Percentiles rank a stretch among this genome's conserved stretches.
Evolutionary conservation across 257 asterid species (phyloP).

Genomic region (Solanum pinnatisectum): DNA sequence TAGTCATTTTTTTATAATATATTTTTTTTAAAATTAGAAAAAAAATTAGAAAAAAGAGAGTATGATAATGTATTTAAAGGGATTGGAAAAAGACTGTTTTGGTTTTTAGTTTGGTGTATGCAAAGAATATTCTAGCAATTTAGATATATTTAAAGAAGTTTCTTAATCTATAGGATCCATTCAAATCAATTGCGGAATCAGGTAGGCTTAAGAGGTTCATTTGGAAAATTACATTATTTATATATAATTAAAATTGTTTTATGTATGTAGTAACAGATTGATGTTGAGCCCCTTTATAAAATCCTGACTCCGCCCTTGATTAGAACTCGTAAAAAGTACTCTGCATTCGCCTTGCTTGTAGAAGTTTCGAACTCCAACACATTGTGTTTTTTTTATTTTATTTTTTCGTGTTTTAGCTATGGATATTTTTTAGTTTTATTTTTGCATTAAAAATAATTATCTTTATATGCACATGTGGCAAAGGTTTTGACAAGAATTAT

Average conservation of each 20-base stretch:
- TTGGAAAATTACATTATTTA: background rate
- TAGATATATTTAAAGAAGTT: no score
- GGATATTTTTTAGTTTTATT: background rate
- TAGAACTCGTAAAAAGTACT: background rate
- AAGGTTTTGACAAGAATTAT: background rate
- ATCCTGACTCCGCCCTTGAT: no score
- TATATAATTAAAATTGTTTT: background rate
- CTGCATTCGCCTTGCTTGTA: background rate
- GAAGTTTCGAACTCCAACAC: background rate
- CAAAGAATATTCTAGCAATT: background rate
- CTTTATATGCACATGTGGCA: background rate
- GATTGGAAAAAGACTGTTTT: background rate
- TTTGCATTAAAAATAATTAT: background rate
- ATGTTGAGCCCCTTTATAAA: no score
- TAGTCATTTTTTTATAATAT: background rate
- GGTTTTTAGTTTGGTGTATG: background rate
- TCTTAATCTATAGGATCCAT: background rate
- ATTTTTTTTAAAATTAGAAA: background rate
- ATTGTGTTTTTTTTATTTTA: background rate
- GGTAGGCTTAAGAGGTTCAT: no score
- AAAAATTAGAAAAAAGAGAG: background rate
- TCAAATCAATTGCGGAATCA: background rate
- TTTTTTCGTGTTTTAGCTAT: background rate
- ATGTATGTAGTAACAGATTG: background rate
- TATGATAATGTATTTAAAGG: background rate